These are phyloP conservation scores for Alternaria brassicicola DNA, from an alignment of 2,329 filamentous ascomycete species.

Conservation along the genomic window DNA sequence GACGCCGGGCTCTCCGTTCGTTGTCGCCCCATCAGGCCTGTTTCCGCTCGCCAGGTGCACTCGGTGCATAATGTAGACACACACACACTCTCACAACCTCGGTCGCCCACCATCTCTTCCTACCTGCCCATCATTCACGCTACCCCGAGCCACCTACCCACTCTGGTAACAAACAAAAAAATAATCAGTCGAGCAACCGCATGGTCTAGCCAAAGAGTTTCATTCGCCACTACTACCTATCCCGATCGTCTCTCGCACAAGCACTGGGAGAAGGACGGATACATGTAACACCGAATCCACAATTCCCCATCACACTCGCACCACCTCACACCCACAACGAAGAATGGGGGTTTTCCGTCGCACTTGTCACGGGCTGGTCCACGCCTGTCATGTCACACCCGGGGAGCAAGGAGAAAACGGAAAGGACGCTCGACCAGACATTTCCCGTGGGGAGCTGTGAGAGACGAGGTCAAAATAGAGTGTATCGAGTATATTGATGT, in stretches of 20 bases:
- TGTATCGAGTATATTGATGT: no score
- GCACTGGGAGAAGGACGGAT: background rate
- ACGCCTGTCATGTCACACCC: background rate
- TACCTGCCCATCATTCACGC: no score
- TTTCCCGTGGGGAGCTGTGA: no score
- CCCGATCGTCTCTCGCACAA: background rate
- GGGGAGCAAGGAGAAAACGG: background rate
- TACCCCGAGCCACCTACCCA: background rate
- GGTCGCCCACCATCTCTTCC: no score
- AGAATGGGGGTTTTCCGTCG: background rate
- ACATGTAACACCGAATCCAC: background rate
- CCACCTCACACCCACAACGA: background rate
- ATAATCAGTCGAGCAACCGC: background rate
- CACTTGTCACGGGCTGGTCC: background rate
- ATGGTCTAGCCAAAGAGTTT: background rate
- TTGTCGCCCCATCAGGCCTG: no score
- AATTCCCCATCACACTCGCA: background rate
- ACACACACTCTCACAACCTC: no score
- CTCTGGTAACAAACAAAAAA: rapidly evolving
- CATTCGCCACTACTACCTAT: background rate
- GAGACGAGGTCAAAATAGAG: no score
- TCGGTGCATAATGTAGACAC: no score
- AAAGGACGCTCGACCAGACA: no score
- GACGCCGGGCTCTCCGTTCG: no score
- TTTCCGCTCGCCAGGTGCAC: no score